These are phyloP conservation scores for Purshia tridentata DNA, from an alignment of 306 rosid species.

Conservation along the genomic window DNA sequence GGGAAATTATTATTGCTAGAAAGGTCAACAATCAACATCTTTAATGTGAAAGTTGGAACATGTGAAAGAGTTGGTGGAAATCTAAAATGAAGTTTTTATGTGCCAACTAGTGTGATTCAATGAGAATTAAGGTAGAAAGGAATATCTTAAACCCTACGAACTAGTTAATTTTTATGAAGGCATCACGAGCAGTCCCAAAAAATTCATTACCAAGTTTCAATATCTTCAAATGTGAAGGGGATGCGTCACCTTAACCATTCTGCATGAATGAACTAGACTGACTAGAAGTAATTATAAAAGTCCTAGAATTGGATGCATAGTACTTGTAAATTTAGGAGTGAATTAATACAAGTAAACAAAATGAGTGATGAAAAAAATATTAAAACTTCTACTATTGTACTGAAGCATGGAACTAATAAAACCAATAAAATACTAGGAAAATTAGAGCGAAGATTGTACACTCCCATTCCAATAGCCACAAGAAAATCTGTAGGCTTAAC, in stretches of 20 bases:
- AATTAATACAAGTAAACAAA: neutral
- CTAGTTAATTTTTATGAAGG: neutral
- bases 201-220: neutral
- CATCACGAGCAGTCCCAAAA: neutral
- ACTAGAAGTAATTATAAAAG: neutral
- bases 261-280: conserved; percentile 1
- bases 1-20: neutral
- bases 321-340: neutral
- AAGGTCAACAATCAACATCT: neutral
- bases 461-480: conserved; percentile 82
- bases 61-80: neutral
- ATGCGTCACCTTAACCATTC: neutral
- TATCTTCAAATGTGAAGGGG: conserved; percentile 1
- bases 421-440: neutral
- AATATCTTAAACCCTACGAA: neutral
- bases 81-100: neutral
- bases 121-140: neutral
- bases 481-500: conserved; percentile 84
- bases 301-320: neutral
- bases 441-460: conserved; percentile 43
- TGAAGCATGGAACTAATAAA: conserved; percentile 15
- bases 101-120: neutral
- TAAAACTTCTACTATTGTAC: conserved; percentile 12
- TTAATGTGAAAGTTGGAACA: neutral
- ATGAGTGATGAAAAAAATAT: neutral